Conservation (phyloP, 148 eudicot genomes). For the Cornus controversa region DNA sequence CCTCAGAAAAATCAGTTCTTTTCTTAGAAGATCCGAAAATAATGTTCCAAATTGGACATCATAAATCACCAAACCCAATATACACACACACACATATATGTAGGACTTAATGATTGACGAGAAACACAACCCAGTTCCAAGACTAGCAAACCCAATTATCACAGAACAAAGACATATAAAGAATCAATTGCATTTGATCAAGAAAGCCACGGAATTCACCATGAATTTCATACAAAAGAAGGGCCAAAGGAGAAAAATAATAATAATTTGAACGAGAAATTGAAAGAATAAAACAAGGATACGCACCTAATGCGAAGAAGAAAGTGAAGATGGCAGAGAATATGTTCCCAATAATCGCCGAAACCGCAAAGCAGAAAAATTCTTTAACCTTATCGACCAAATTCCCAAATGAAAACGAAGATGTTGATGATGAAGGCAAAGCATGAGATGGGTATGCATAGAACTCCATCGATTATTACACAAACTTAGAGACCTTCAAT, state of each 20-base stretch:
- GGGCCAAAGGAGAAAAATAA: neutral
- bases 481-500: neutral
- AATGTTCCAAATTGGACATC: neutral
- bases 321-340: slow-evolving; percentile 92
- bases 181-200: neutral
- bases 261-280: neutral
- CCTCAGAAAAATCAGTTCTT: neutral
- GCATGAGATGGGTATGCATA: slow-evolving; percentile 58
- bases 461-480: slow-evolving; percentile 38
- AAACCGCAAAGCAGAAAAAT: slow-evolving; percentile 59
- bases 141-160: slow-evolving; percentile 2
- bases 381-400: slow-evolving; percentile 55
- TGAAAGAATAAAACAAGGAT: neutral
- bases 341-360: slow-evolving; percentile 67
- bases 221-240: neutral
- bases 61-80: neutral
- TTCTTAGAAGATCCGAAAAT: neutral
- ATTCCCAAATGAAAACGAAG: slow-evolving; percentile 38
- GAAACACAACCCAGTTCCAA: neutral
- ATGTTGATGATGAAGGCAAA: slow-evolving; percentile 36
- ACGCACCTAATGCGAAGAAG: slow-evolving; percentile 84
- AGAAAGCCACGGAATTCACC: neutral
- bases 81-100: neutral
- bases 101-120: too few relatives aligned
- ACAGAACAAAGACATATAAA: neutral